phyloP scores from a whole-genome alignment of 331 rosid species.

The Rhamnella rubrinervis region DNA sequence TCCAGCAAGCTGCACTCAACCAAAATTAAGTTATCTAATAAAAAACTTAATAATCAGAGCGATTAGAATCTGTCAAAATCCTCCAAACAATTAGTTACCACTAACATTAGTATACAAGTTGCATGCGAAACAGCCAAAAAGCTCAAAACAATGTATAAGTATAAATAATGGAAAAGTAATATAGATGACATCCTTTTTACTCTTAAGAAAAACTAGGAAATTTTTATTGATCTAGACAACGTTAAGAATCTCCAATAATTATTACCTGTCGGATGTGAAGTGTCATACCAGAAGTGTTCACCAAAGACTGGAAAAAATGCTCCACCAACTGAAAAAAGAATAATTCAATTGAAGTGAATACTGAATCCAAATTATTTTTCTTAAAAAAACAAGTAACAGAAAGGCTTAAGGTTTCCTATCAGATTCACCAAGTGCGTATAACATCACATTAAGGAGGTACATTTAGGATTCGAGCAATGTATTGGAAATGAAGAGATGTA shows the following conservation, averaged over 20 bases:
- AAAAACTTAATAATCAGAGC: not conserved
- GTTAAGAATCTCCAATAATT: slow-evolving; percentile 10
- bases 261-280: slow-evolving; percentile 94
- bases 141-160: not conserved
- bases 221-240: not conserved
- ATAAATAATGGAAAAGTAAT: not conserved
- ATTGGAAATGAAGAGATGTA: not conserved
- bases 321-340: slow-evolving; percentile 71
- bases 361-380: not conserved
- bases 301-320: slow-evolving; percentile 96
- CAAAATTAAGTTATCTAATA: slow-evolving; percentile 16
- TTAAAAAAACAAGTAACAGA: not conserved
- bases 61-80: no score
- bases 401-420: not conserved
- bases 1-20: slow-evolving; percentile 66
- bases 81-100: no score
- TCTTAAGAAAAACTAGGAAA: not conserved
- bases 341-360: slow-evolving; percentile 5
- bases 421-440: not conserved
- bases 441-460: not conserved
- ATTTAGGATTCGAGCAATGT: not conserved
- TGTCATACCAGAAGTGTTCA: slow-evolving; percentile 98
- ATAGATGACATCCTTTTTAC: not conserved
- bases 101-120: not conserved
- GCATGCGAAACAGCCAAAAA: not conserved